Evolutionary conservation across 2,329 filamentous ascomycete species (phyloP).

Genomic region (Apiospora aurea): DNA sequence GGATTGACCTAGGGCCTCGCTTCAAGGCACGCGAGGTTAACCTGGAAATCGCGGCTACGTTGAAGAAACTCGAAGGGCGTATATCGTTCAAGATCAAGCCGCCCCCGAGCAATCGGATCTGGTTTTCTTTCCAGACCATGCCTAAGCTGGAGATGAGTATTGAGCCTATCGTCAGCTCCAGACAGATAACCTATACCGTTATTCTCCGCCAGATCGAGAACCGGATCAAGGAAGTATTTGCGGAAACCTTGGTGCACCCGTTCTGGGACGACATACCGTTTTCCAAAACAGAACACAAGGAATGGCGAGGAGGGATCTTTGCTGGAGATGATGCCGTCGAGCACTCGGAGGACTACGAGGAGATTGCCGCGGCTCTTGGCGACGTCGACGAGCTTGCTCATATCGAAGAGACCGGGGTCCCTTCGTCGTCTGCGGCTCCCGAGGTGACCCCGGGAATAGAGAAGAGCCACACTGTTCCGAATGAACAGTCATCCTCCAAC

Average conservation of each 20-base stretch:
- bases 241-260: constrained; percentile 87
- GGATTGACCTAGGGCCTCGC: constrained; percentile 85
- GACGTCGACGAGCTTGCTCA: constrained; percentile 56
- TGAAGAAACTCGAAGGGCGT: constrained; percentile 88
- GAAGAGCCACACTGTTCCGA: constrained; percentile 61
- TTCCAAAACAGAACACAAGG: constrained; percentile 78
- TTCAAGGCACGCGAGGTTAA: constrained; percentile 93
- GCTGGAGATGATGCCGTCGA: constrained; percentile 60
- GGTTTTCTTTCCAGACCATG: constrained; percentile 93
- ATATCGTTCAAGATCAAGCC: constrained; percentile 88
- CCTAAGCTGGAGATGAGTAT: constrained; percentile 94
- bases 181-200: constrained; percentile 93
- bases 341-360: constrained; percentile 45
- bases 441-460: constrained; percentile 55
- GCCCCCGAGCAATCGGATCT: constrained; percentile 93
- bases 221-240: constrained; percentile 90
- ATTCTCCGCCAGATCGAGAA: constrained; percentile 95
- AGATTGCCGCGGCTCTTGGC: constrained; percentile 51
- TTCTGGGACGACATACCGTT: constrained; percentile 98
- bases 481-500: constrained; percentile 47
- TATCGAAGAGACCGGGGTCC: constrained; percentile 49
- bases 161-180: constrained; percentile 92
- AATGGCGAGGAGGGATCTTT: constrained; percentile 86
- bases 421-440: constrained; percentile 38
- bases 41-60: constrained; percentile 82